Evolutionary conservation across 805 yeast species (phyloP), one percentile per base, ranked within the genome.

Genomic region (Jamesozyma gamospora): DNA sequence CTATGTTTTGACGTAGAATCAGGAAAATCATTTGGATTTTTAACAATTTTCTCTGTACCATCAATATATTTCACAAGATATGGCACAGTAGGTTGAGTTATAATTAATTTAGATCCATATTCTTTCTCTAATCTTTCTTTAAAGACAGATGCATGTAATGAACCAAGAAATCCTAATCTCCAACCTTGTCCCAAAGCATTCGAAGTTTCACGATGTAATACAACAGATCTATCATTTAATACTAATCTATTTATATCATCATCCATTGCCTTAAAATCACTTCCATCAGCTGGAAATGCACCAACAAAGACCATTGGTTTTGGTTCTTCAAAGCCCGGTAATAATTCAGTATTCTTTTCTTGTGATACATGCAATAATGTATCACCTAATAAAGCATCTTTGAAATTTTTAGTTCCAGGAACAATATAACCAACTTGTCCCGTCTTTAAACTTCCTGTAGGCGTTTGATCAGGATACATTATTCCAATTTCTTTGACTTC

Each of bases 221-320:
- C 77, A 2, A 92, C 97, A 1, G 95, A 81, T 51, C 96, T 74
- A 56, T 90, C 98, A 57, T 90, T 90, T 42, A 92, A 66, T 5
- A 90, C 94, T 47, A 90, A 67, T 53, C 86, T 87, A 51, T 81
- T 84, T 61, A 90, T 77, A 57, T 87, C 81, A 51, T 92, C 97
- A 54, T 92, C 94, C 67, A 90, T 70, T 21, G 74, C 80, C 44
- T 83, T 82, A 59, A 90, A 90, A 52, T 90, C 95, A 0, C 81
- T 72, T 4, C 95, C 95, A 53, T 90, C 95, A 0, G 96, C 92
- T 0, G 98, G 97, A 51, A 86, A 90, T 0, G 97, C 98, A 12
- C 97, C 97, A 36, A 90, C 94, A 58, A 90, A 92, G 8, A 90
- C 97, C 97, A 92, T 92, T 1, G 97, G 96, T 60, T 92, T 88